Conservation (phyloP, 75 land plant genomes). For the Pinus tabuliformis region DNA sequence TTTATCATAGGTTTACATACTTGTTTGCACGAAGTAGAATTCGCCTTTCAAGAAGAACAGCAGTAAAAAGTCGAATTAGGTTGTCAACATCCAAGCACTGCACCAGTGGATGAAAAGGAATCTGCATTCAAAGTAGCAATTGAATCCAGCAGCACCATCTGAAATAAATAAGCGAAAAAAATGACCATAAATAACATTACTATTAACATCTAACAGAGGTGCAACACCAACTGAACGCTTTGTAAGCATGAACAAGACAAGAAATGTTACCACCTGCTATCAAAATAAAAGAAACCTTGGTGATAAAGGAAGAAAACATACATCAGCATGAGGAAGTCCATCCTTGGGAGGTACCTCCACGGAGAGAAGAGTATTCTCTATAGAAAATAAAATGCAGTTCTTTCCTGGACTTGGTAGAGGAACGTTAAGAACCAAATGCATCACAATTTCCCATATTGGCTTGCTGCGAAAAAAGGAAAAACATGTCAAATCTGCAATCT, state of each 20-base stretch:
- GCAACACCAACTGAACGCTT: not conserved
- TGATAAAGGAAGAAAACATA: constrained; percentile 19
- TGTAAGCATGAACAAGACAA: not conserved
- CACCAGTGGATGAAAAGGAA: constrained; percentile 90
- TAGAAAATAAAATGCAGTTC: constrained; percentile 68
- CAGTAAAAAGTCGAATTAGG: constrained; percentile 76
- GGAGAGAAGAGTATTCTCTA: constrained; percentile 76
- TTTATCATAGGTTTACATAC: constrained; percentile 30
- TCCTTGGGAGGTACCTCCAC: constrained; percentile 87
- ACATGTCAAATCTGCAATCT: not conserved
- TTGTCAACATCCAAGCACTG: constrained; percentile 96
- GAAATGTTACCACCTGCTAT: not conserved
- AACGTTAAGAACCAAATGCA: constrained; percentile 74
- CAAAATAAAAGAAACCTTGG: constrained; percentile 2
- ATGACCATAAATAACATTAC: not conserved
- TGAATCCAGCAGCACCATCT: constrained; percentile 7
- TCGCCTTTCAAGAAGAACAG: constrained; percentile 89
- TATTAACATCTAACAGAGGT: not conserved
- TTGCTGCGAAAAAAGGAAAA: constrained; percentile 54
- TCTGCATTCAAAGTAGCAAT: constrained; percentile 43
- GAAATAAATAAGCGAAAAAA: constrained; percentile 8
- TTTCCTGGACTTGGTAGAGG: constrained; percentile 88
- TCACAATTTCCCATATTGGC: constrained; percentile 88
- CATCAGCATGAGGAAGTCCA: constrained; percentile 96
- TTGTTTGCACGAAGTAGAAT: constrained; percentile 85